Evolutionary conservation across 139 green algal genomes (phyloP).

Genomic region (Diplosphaera chodatii): DNA sequence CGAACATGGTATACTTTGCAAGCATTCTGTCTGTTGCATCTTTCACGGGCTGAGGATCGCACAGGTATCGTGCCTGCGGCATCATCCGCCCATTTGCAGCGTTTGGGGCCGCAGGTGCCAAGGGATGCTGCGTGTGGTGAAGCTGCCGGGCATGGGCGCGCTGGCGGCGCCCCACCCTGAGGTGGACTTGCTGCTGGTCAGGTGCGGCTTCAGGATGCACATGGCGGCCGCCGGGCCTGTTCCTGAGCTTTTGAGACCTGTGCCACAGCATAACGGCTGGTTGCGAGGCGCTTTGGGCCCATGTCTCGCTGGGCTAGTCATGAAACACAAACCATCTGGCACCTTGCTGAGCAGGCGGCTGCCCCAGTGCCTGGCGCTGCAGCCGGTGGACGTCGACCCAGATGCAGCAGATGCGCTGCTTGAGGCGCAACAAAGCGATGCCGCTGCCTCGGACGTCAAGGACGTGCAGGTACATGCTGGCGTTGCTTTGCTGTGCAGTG

Average conservation of each 20-base stretch:
- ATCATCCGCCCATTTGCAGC: too few species aligned
- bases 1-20: too few species aligned
- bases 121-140: not conserved
- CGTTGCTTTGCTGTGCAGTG: too few species aligned
- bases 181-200: not conserved
- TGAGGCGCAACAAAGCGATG: not conserved
- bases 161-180: not conserved
- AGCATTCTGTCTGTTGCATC: too few species aligned
- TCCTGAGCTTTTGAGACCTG: too few species aligned
- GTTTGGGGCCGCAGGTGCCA: not conserved
- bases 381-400: not conserved
- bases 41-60: too few species aligned
- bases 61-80: too few species aligned
- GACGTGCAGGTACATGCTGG: not conserved
- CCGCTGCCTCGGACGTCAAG: not conserved
- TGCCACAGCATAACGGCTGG: too few species aligned
- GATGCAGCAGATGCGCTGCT: not conserved
- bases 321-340: too few species aligned
- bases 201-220: not conserved
- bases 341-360: not conserved
- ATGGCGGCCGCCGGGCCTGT: too few species aligned
- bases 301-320: too few species aligned
- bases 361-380: not conserved
- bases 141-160: not conserved
- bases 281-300: too few species aligned